Percentiles rank a stretch among this genome's conserved stretches.
Evolutionary conservation across 768 basidiomycete genomes (phyloP).

Genomic region (Pleurotus sapidus): DNA sequence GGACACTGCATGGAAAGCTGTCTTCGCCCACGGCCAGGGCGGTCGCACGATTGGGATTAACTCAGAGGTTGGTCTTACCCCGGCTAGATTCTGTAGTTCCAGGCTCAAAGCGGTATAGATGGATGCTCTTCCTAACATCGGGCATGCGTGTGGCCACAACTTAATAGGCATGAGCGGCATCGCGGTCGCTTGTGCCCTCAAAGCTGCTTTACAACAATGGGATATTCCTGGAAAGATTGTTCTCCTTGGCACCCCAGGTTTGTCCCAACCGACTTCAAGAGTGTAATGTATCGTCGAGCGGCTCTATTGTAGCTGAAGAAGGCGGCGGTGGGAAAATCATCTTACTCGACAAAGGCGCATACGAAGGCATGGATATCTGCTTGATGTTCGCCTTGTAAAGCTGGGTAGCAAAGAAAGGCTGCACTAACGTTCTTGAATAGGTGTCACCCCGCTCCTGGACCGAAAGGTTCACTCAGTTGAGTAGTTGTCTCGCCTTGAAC

Average conservation of each 20-base stretch:
- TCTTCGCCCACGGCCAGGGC: constrained; percentile 59
- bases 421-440: constrained; percentile 27
- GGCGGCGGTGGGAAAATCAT: constrained; percentile 70
- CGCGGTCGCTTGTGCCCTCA: constrained; percentile 68
- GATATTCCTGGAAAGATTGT: constrained; percentile 67
- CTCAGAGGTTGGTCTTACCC: constrained; percentile 55
- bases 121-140: constrained; percentile 60
- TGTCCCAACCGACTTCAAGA: constrained; percentile 5
- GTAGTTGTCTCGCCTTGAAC: constrained; percentile 61
- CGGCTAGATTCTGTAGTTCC: neutral
- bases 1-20: constrained; percentile 75
- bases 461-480: constrained; percentile 64
- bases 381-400: constrained; percentile 50
- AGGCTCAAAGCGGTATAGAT: constrained; percentile 32
- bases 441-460: constrained; percentile 84
- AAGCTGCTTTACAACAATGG: constrained; percentile 56
- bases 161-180: constrained; percentile 77
- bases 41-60: constrained; percentile 76
- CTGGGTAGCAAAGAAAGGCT: too few relatives aligned
- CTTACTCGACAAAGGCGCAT: constrained; percentile 69
- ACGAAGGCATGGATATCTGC: constrained; percentile 74
- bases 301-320: constrained; percentile 59
- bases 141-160: constrained; percentile 83
- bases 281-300: neutral
- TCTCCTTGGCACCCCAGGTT: constrained; percentile 78